Percentiles rank a stretch among this genome's conserved stretches.
Conservation (phyloP, 805 yeast genomes). For the Cyberlindnera amylophila region DNA sequence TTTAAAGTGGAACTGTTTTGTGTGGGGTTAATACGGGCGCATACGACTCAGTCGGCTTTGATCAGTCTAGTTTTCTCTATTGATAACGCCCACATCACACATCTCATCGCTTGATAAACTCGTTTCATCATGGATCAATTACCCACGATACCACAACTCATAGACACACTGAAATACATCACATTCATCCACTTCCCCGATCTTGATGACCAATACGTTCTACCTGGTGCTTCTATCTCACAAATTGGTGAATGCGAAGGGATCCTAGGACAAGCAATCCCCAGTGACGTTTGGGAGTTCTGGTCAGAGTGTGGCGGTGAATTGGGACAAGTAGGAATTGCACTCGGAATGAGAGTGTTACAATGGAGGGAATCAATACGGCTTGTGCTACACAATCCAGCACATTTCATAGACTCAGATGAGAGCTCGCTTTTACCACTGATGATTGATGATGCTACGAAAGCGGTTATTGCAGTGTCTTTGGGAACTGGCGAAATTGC, state of each 20-base stretch:
- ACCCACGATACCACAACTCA: not conserved
- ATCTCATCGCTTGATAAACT: no score
- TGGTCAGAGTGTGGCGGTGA: conserved; percentile 16
- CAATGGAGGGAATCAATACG: conserved; percentile 7
- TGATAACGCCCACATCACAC: no score
- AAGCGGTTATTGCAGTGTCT: conserved; percentile 4
- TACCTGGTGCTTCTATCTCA: conserved; percentile 5
- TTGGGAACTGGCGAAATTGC: conserved; percentile 3
- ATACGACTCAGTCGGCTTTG: no score
- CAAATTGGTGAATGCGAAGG: conserved; percentile 9
- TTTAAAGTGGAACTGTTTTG: no score
- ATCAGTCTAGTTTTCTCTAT: no score
- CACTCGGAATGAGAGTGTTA: conserved; percentile 8
- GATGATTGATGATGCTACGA: conserved; percentile 6
- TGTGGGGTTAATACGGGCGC: no score
- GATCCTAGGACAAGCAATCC: conserved; percentile 7
- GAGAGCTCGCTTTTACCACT: conserved; percentile 4
- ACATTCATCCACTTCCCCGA: conserved; percentile 11
- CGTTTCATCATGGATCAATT: not conserved
- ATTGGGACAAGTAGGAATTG: conserved; percentile 3
- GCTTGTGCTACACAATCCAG: conserved; percentile 4
- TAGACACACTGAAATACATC: conserved; percentile 12
- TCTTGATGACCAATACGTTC: conserved; percentile 10
- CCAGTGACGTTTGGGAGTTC: conserved; percentile 10
- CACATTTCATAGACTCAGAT: conserved; percentile 1